Evolutionary conservation across 2,329 filamentous ascomycete genomes (phyloP), one percentile per base, ranked within the genome.

Genomic region (Trichoderma atrobrunneum): DNA sequence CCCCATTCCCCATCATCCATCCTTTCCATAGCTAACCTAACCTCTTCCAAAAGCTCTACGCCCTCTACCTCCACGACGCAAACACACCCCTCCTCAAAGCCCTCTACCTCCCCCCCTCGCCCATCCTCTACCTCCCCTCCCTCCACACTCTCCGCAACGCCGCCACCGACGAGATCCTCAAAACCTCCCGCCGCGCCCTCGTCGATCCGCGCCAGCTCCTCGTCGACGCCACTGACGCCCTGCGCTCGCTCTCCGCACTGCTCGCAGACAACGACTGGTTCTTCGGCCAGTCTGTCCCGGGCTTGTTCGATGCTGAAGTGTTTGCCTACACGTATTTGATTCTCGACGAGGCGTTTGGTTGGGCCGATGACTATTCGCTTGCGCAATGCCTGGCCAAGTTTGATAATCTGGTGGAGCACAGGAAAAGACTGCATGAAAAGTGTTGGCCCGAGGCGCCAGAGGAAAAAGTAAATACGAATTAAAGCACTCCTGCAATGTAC

Each of bases 301-400:
- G 90, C 0, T 78, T 95, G 28, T 95, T 98, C 76, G 96, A 99
- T 82, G 95, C 95, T 7, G 90, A 89, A 69, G 89, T 98, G 2
- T 98, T 98, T 82, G 91, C 94, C 4, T 99, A 98, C 81, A 95
- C 93, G 0, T 90, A 97, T 80, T 84, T 97, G 65, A 84, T 98
- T 67, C 82, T 97, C 66, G 89, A 92, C 73, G 86, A 90, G 77
- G 73, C 73, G 8, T 74, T 94, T 74, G 84, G 82, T 1, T 95
- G 93, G 92, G 66, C 66, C 3, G 84, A 83, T 72, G 89, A 93
- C 71, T 87, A 86, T 73, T 84, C 85, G 68, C 82, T 97, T 66
- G 84, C 81, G 16, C 85, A 87, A 70, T 82, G 88, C 65, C 78
- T 97, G 72, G 81, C 80, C 66, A 83, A 83, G 72, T 87, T 89